Percentiles rank a stretch among this genome's conserved stretches.
phyloP scores from a whole-genome alignment of 2,329 filamentous ascomycete species.

The Colletotrichum costaricense region DNA sequence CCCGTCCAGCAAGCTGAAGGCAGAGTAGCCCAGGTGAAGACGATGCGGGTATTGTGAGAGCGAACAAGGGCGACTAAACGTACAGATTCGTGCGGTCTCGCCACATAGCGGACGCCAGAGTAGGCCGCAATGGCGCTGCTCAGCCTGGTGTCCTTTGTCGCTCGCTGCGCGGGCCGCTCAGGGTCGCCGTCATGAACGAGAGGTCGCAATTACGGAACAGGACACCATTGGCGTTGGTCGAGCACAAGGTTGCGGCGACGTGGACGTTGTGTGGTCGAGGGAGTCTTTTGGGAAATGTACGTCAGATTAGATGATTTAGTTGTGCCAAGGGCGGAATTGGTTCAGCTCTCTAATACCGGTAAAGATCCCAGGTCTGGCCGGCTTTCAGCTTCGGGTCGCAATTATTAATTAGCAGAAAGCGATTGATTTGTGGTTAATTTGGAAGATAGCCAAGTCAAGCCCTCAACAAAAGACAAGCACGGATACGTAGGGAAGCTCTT shows the following conservation, averaged over 20 bases:
- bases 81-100: constrained; percentile 99
- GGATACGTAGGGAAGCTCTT: not conserved
- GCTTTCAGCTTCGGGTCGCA: constrained; percentile 6
- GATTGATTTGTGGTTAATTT: not conserved
- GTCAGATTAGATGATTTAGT: constrained; percentile 1
- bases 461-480: not conserved
- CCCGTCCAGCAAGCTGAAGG: not conserved
- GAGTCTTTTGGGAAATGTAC: not conserved
- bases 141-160: constrained; percentile 34
- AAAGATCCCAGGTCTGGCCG: constrained; percentile 7
- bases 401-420: not conserved
- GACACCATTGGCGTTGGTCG: constrained; percentile 24
- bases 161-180: constrained; percentile 33
- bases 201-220: not conserved
- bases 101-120: constrained; percentile 83
- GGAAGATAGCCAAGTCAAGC: not conserved
- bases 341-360: not conserved
- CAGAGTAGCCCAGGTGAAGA: not conserved
- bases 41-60: constrained; percentile 33
- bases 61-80: constrained; percentile 44
- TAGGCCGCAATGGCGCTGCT: constrained; percentile 25
- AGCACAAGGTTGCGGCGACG: not conserved
- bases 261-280: not conserved
- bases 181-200: constrained; percentile 33
- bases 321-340: constrained; percentile 19